Percentiles rank a stretch among this genome's conserved stretches.
Evolutionary conservation across 2,329 filamentous ascomycete genomes (phyloP).

Genomic region (Tolypocladium tropicale): DNA sequence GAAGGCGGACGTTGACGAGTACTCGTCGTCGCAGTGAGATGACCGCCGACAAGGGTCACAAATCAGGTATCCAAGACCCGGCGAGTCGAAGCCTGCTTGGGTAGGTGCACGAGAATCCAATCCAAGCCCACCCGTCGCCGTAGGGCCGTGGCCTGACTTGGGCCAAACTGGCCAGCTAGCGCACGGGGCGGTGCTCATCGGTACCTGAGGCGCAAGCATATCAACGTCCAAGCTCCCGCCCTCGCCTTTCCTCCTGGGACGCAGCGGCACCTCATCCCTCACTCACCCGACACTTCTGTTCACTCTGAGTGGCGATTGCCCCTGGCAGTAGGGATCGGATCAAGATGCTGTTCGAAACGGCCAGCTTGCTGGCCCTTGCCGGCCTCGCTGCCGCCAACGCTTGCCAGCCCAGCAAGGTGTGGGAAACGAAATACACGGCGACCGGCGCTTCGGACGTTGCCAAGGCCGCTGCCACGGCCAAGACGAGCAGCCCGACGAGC

Average conservation of each 20-base stretch:
- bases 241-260: background rate
- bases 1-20: too few species aligned
- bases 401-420: constrained; percentile 5
- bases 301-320: background rate
- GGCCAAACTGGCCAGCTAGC: background rate
- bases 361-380: constrained; percentile 14
- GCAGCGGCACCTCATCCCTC: background rate
- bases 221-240: background rate
- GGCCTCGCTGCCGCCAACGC: constrained; percentile 13
- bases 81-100: background rate
- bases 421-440: constrained; percentile 37
- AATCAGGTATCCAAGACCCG: background rate
- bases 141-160: background rate
- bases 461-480: constrained; percentile 48
- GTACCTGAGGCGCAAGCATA: background rate
- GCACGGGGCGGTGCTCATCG: background rate
- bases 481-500: constrained; percentile 49
- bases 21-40: too few species aligned
- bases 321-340: background rate
- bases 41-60: background rate
- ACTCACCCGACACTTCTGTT: background rate
- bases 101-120: background rate
- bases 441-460: constrained; percentile 40
- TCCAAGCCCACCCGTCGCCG: background rate
- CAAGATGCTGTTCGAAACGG: constrained; percentile 8